Conservation (phyloP, 106 monocot species). For the Dioscorea alata region DNA sequence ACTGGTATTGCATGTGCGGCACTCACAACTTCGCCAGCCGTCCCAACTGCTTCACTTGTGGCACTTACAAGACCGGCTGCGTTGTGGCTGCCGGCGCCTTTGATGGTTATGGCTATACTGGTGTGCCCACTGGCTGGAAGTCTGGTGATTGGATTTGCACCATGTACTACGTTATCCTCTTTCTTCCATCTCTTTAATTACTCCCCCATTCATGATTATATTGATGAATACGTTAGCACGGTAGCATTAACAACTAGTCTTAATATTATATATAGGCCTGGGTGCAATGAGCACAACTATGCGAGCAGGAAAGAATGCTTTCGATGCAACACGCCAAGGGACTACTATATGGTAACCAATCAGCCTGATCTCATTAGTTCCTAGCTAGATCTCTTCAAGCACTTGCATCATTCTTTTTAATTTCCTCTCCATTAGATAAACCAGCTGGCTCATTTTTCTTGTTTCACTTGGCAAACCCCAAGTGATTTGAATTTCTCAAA, state of each 20-base stretch:
- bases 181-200: neutral
- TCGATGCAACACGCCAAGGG: constrained; percentile 5
- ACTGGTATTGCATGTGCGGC: constrained; percentile 42
- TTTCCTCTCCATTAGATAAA: neutral
- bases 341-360: neutral
- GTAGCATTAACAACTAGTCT: neutral
- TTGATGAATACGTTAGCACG: too few relatives aligned
- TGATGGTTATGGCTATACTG: neutral
- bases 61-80: constrained; percentile 14
- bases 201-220: neutral
- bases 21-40: constrained; percentile 44
- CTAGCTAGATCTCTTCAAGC: neutral
- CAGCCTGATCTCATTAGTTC: neutral
- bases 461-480: neutral
- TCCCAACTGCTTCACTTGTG: constrained; percentile 36
- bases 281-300: constrained; percentile 11
- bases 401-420: neutral
- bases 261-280: neutral
- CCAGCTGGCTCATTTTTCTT: neutral
- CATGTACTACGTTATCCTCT: neutral
- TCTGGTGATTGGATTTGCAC: constrained; percentile 16
- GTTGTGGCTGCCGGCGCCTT: neutral
- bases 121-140: constrained; percentile 1
- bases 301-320: constrained; percentile 11
- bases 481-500: neutral